These are phyloP conservation scores for Scenedesmus sp. DNA, from an alignment of 163 green algal genomes.

Conservation along the genomic window DNA sequence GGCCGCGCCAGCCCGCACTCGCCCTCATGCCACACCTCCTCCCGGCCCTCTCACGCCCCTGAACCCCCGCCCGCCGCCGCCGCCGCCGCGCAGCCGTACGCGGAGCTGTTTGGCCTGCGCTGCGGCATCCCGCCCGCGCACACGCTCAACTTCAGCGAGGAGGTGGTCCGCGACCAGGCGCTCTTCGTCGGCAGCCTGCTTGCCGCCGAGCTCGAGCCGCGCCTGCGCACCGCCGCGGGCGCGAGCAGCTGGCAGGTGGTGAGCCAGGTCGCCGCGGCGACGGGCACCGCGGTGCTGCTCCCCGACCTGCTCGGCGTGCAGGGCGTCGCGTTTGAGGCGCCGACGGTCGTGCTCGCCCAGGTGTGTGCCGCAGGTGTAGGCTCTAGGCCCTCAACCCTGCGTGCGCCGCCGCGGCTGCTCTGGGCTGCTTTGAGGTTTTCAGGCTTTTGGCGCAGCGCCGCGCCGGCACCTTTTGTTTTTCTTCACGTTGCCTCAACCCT, in stretches of 20 bases:
- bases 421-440: too few relatives aligned
- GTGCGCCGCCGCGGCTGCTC: too few relatives aligned
- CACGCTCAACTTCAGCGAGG: slow-evolving; percentile 90
- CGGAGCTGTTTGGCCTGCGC: slow-evolving; percentile 63
- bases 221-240: slow-evolving; percentile 70
- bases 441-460: background rate
- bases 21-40: too few relatives aligned
- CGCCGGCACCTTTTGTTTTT: too few relatives aligned
- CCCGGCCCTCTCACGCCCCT: too few relatives aligned
- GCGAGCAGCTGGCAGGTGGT: slow-evolving; percentile 80
- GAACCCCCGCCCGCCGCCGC: too few relatives aligned
- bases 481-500: background rate
- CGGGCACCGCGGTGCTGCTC: slow-evolving; percentile 45
- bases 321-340: slow-evolving; percentile 39
- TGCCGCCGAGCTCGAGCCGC: slow-evolving; percentile 66
- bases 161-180: slow-evolving; percentile 86
- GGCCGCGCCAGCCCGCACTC: too few relatives aligned
- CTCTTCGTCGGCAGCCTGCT: slow-evolving; percentile 73
- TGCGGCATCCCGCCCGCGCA: slow-evolving; percentile 73
- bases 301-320: slow-evolving; percentile 56
- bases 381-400: too few relatives aligned
- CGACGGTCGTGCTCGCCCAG: slow-evolving; percentile 55
- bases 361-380: slow-evolving; percentile 50
- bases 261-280: slow-evolving; percentile 30
- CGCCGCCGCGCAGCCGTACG: slow-evolving; percentile 78